Evolutionary conservation across 805 yeast species (phyloP), one percentile per base, ranked within the genome.

Genomic region (Ogataea polymorpha): DNA sequence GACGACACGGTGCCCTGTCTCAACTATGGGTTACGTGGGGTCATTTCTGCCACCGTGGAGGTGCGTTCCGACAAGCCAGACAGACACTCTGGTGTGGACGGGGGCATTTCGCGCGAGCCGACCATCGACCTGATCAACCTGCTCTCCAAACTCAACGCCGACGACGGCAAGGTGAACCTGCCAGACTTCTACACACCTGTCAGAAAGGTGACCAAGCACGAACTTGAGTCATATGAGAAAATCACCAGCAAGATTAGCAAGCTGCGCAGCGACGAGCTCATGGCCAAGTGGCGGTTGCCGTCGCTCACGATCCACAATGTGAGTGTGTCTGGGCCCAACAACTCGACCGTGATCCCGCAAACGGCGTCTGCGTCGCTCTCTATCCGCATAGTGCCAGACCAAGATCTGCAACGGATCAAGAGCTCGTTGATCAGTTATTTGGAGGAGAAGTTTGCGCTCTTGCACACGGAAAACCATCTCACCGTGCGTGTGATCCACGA

Each of bases 21-120:
- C 53, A 91, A 91, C 58, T 93, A 91, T 63, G 99, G 99, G 0
- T 69, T 93, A 42, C 73, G 99, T 58, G 99, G 99, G 37, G 91
- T 90, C 2, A 71, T 93, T 17, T 85, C 89, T 62, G 83, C 87
- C 2, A 70, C 80, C n/a, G 75, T 93, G 2, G 78, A 77, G 25
- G 71, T 93, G 9, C 67, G 70, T 42, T 79, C 89, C 37, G 90
- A 82, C 49, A 73, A 73, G 44, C 95, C 95, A 1, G 97, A 93
- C 61, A 69, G 95, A 44, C 99, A 93, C 59, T 87, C 97, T 0
- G 99, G 99, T 47, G 93, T 93, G 8, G 95, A 89, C 64, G 99
- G 99, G 37, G 98, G 98, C 44, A 81, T 84, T 7, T 76, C 79
- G 46, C 73, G 84, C 42, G 99, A 91, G 54, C 97, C 99, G 2